Conservation (phyloP, 208 protist genomes). For the Jaenimonas drosophilae region DNA sequence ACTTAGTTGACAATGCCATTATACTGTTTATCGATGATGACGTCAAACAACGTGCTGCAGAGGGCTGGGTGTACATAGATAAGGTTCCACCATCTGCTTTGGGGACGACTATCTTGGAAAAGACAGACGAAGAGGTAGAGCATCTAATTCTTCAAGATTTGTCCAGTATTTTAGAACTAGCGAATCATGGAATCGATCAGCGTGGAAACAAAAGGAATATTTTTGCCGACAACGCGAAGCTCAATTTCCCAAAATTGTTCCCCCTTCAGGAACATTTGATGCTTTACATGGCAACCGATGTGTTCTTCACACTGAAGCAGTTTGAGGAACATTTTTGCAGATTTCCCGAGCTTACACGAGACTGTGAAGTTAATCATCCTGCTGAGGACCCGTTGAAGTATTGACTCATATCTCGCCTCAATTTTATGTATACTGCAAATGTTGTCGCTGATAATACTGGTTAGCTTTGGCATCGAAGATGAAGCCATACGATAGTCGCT, state of each 20-base stretch:
- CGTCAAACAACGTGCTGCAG: constrained; percentile 8
- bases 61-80: constrained; percentile 24
- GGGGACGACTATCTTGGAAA: constrained; percentile 14
- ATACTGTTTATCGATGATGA: constrained; percentile 70
- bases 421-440: constrained; percentile 5
- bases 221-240: constrained; percentile 61
- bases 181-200: constrained; percentile 7
- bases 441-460: constrained; percentile 4
- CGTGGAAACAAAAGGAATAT: constrained; percentile 5
- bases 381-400: constrained; percentile 65
- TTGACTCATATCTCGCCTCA: constrained; percentile 16
- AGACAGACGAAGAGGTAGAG: constrained; percentile 35
- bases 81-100: constrained; percentile 39
- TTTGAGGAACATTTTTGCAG: constrained; percentile 48
- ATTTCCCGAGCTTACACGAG: constrained; percentile 37
- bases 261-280: constrained; percentile 32
- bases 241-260: constrained; percentile 59
- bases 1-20: constrained; percentile 15
- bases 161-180: constrained; percentile 36
- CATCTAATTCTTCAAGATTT: constrained; percentile 34
- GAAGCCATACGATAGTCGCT: not conserved
- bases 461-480: constrained; percentile 10
- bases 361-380: constrained; percentile 66
- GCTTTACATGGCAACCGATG: constrained; percentile 30
- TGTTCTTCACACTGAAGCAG: constrained; percentile 54